Evolutionary conservation across 208 protist species (phyloP), one percentile per base, ranked within the genome.

Genomic region (Trypanosoma conorhini): DNA sequence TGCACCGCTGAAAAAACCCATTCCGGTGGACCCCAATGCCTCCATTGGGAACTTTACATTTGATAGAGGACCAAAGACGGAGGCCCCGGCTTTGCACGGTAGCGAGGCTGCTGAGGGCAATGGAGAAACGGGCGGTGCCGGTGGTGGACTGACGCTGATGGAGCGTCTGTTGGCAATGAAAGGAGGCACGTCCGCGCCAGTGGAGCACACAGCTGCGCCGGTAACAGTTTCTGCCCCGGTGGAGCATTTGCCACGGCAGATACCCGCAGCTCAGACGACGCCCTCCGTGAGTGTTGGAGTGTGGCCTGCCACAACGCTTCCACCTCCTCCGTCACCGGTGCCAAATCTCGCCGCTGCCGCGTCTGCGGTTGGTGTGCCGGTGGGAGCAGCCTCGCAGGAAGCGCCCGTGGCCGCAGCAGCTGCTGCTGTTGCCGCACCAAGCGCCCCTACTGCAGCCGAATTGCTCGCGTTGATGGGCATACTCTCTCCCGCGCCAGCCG

Each of bases 161-260:
- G 87, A 92, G 50, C 81, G 85, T 54, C 64, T 92, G 3, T 69
- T 86, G 54, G 87, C 84, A 15, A 92, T 92, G 82, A 78, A 88
- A 61, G 75, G 69, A 13, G 72, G 38, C 4, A 50, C 21, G 51
- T 21, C 54, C 0, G 28, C 24, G 60, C 5, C n/a, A n/a, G 28
- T 56, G 4, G n/a, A 44, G n/a, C 26, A 70, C 1, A 21, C 55
- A 28, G 30, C 55, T 38, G 55, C 15, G 10, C 26, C 55, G 30
- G 22, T 35, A 15, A 12, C 55, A 15, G 19, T 4, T 35, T 10
- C 10, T 30, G 26, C 55, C 12, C 55, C 50, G 42, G 15, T 3
- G 15, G 42, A 46, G 17, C 5, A 46, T 3, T 3, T 46, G 42
- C 9, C 42, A 13, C 15, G 5, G 17, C 42, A 46, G 58, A 38